These are phyloP conservation scores for Lenzites betulinus DNA, from an alignment of 768 basidiomycete species.

Conservation along the genomic window DNA sequence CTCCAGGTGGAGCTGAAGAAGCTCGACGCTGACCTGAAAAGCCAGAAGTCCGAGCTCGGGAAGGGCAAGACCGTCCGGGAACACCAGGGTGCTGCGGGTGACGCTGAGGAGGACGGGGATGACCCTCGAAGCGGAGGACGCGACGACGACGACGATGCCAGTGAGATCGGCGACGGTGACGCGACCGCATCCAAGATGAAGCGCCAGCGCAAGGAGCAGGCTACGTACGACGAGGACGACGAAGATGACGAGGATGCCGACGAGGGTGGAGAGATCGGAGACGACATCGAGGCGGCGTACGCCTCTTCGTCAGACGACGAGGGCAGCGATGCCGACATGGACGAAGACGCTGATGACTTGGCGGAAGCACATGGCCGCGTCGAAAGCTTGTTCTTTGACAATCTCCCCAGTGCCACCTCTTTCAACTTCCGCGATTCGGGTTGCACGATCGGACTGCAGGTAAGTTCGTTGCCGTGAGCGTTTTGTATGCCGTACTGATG, in stretches of 20 bases:
- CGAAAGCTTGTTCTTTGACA: slow-evolving; percentile 54
- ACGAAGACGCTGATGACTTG: slow-evolving; percentile 31
- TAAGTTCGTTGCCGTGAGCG: slow-evolving; percentile 39
- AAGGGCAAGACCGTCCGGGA: slow-evolving; percentile 63
- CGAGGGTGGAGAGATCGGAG: slow-evolving; percentile 49
- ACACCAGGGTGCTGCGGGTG: slow-evolving; percentile 45
- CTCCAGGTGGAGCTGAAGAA: slow-evolving; percentile 85
- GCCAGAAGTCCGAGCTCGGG: slow-evolving; percentile 79
- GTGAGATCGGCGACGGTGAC: slow-evolving; percentile 82
- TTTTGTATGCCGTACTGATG: slow-evolving; percentile 6
- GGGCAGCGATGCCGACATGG: slow-evolving; percentile 34
- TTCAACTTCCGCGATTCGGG: slow-evolving; percentile 67
- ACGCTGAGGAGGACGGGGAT: slow-evolving; percentile 56
- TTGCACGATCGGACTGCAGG: slow-evolving; percentile 85
- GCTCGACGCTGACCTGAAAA: slow-evolving; percentile 75
- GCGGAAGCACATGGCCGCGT: slow-evolving; percentile 46
- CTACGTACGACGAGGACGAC: slow-evolving; percentile 76
- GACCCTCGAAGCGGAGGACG: slow-evolving; percentile 38
- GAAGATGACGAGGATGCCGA: slow-evolving; percentile 58
- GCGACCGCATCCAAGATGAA: slow-evolving; percentile 76
- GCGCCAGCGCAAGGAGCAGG: slow-evolving; percentile 70
- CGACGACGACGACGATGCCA: slow-evolving; percentile 62
- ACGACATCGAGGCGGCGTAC: slow-evolving; percentile 64
- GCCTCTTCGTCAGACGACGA: slow-evolving; percentile 46
- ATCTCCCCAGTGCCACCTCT: slow-evolving; percentile 65